These are phyloP conservation scores for Diospyros kaki DNA, from an alignment of 148 eudicot species.

Conservation along the genomic window DNA sequence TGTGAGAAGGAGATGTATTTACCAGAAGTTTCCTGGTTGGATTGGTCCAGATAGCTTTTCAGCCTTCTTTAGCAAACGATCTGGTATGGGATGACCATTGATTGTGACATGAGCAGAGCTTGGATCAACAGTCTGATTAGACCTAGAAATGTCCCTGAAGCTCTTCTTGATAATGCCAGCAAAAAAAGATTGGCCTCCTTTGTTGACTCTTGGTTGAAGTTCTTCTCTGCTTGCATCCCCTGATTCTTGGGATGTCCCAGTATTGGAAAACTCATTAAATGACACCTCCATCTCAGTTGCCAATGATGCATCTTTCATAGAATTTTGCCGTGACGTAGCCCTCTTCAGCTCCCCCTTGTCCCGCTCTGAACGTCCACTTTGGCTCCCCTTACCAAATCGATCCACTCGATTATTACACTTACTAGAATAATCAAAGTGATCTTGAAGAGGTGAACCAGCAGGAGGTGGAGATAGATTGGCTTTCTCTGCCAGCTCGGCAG, in stretches of 20 bases:
- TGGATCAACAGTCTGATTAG: constrained; percentile 38
- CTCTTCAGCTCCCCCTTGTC: constrained; percentile 37
- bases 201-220: constrained; percentile 46
- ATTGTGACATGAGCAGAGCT: constrained; percentile 51
- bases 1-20: constrained; percentile 14
- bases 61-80: constrained; percentile 70
- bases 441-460: constrained; percentile 64
- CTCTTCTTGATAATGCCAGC: constrained; percentile 68
- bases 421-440: constrained; percentile 63
- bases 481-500: constrained; percentile 33
- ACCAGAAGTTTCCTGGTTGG: constrained; percentile 90
- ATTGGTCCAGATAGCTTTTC: constrained; percentile 83
- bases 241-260: constrained; percentile 52
- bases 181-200: constrained; percentile 59
- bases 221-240: constrained; percentile 51
- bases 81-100: constrained; percentile 80
- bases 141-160: constrained; percentile 47
- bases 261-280: constrained; percentile 47
- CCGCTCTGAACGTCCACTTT: constrained; percentile 53
- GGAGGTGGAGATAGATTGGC: constrained; percentile 40
- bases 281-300: constrained; percentile 84
- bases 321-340: constrained; percentile 35
- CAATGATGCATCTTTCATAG: constrained; percentile 50
- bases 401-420: constrained; percentile 41
- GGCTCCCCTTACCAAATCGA: constrained; percentile 60